A percentile compares a stretch with the other conserved stretches of the same genome.
phyloP scores from a whole-genome alignment of 1,284 basidiomycete species.

The Pyrrhoderma lamaoense region DNA sequence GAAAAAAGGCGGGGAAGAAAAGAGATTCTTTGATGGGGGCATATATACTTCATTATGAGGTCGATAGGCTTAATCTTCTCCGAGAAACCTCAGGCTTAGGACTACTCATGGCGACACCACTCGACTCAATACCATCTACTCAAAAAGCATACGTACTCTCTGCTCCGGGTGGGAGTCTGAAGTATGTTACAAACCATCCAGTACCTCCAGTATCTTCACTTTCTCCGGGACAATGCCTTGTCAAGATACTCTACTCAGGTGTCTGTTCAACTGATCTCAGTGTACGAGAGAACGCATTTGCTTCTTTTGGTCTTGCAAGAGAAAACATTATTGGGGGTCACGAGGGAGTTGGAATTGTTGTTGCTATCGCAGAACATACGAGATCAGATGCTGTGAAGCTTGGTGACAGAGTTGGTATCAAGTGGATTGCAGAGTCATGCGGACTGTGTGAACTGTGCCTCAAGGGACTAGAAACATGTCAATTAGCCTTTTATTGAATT shows the following conservation, averaged over 20 bases:
- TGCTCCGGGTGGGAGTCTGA: constrained; percentile 16
- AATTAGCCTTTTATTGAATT: constrained; percentile 20
- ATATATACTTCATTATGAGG: no score
- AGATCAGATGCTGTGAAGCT: constrained; percentile 53
- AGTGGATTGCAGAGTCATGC: constrained; percentile 73
- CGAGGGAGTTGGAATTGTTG: constrained; percentile 71
- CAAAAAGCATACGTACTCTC: constrained; percentile 26
- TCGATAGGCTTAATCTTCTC: no score
- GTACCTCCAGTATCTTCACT: constrained; percentile 63
- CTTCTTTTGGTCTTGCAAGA: constrained; percentile 32
- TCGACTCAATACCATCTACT: constrained; percentile 22
- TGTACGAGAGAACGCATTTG: constrained; percentile 56
- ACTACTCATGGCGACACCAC: no score
- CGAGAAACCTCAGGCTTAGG: no score
- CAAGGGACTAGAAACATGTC: constrained; percentile 65
- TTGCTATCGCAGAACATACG: constrained; percentile 71
- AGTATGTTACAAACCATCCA: constrained; percentile 34
- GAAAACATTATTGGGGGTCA: constrained; percentile 81
- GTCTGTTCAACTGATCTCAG: constrained; percentile 77
- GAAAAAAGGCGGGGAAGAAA: no score
- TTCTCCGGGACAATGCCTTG: constrained; percentile 72
- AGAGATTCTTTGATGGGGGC: no score
- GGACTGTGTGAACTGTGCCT: constrained; percentile 70
- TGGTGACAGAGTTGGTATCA: constrained; percentile 83
- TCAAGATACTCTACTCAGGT: constrained; percentile 71